phyloP scores from a whole-genome alignment of 179 eudicot species.

The Silene noctiflora region DNA sequence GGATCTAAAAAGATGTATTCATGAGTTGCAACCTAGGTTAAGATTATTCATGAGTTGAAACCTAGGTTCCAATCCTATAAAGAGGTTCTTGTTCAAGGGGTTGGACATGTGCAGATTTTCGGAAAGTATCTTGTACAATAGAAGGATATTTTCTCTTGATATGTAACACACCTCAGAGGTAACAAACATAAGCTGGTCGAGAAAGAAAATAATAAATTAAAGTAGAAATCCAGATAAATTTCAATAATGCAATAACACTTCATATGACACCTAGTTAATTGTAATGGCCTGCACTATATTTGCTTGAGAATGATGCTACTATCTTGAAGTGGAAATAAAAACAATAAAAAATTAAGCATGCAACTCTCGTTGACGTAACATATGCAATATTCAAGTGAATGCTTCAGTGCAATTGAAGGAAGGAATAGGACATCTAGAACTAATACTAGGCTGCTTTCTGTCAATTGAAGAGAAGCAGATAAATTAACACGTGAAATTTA shows the following conservation, averaged over 20 bases:
- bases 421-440: background rate
- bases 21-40: too few relatives aligned
- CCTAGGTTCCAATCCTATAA: too few relatives aligned
- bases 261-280: too few relatives aligned
- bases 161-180: background rate
- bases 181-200: too few relatives aligned
- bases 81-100: too few relatives aligned
- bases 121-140: too few relatives aligned
- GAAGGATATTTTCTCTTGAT: background rate
- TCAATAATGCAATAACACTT: too few relatives aligned
- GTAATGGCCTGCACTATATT: background rate
- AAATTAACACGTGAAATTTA: slow-evolving; percentile 5
- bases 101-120: too few relatives aligned
- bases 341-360: background rate
- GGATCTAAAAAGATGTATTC: too few relatives aligned
- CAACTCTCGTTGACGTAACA: background rate
- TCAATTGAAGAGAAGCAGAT: background rate
- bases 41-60: too few relatives aligned
- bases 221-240: too few relatives aligned
- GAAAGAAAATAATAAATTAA: too few relatives aligned
- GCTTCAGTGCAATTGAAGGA: background rate
- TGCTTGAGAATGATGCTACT: background rate
- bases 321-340: background rate
- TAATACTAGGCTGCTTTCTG: background rate
- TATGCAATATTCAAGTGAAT: background rate